These are phyloP conservation scores for Solanum verrucosum DNA, from an alignment of 257 asterid genomes.

Conservation along the genomic window DNA sequence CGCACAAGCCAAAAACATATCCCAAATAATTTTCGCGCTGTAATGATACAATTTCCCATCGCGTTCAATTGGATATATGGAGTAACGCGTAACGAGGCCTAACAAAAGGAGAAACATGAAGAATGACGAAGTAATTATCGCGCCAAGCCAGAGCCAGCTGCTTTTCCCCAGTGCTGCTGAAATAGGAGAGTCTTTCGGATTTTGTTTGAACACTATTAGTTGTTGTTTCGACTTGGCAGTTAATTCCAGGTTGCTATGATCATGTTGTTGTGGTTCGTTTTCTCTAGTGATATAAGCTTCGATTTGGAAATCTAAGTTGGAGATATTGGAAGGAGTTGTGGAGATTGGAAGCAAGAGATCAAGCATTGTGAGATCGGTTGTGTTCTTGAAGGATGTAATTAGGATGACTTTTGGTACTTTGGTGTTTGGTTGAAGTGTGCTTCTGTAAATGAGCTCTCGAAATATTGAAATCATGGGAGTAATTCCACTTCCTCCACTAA, in stretches of 20 bases:
- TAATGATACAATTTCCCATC: slow-evolving; percentile 29
- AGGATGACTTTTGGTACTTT: slow-evolving; percentile 29
- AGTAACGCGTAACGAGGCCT: slow-evolving; percentile 46
- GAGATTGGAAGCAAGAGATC: slow-evolving; percentile 34
- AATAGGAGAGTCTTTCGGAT: slow-evolving; percentile 21
- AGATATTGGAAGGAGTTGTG: slow-evolving; percentile 7
- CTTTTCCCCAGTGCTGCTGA: slow-evolving; percentile 41
- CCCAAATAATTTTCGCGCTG: slow-evolving; percentile 43
- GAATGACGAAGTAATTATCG: slow-evolving; percentile 40
- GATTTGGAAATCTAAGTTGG: slow-evolving; percentile 30
- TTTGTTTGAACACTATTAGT: slow-evolving; percentile 23
- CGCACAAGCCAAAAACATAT: slow-evolving; percentile 48
- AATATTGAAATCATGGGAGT: slow-evolving; percentile 60
- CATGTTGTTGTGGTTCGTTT: background rate
- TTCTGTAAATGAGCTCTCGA: slow-evolving; percentile 31
- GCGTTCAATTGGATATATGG: slow-evolving; percentile 34
- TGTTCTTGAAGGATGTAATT: slow-evolving; percentile 37
- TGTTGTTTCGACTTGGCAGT: background rate
- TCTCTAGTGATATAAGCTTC: slow-evolving; percentile 42
- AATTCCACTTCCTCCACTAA: slow-evolving; percentile 73
- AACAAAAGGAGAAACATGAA: slow-evolving; percentile 31
- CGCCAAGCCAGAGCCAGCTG: slow-evolving; percentile 66
- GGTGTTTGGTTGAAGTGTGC: slow-evolving; percentile 5
- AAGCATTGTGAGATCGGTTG: slow-evolving; percentile 36
- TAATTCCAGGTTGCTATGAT: background rate